Evolutionary conservation across 2,329 filamentous ascomycete species (phyloP), one percentile per base, ranked within the genome.

Genomic region (Sporothrix luriei): DNA sequence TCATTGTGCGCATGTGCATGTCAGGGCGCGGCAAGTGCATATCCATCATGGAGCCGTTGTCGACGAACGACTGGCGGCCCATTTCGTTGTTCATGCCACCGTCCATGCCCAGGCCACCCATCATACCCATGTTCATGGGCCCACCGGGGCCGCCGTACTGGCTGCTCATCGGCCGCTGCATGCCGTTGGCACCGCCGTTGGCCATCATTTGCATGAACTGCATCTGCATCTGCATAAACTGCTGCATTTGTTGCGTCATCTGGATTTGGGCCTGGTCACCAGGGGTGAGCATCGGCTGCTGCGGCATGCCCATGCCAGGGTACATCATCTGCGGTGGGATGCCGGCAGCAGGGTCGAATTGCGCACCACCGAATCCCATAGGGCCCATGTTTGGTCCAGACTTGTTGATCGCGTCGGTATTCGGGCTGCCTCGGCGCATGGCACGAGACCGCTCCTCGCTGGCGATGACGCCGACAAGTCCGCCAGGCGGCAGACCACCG

Each of bases 171-270:
- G 71, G 71, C 19, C 71, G 74, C 71, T 75, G 74, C 74, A 70
- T 73, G 65, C 73, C 75, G 69, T 72, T 76, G 67, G 33, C 70
- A 66, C 71, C 74, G 40, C 72, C 73, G 71, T 81, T 81, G 14
- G 77, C 83, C 85, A 92, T 91, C 87, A 93, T 90, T 75, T 94
- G 91, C 90, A 96, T 94, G 80, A 93, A 93, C 77, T 96, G 91
- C 90, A 96, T 94, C 78, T 97, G 93, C 90, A 95, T 93, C 77
- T 93, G 90, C 91, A 94, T 93, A 80, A 94, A 93, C 75, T 92
- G 90, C 69, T 87, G 86, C 91, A 94, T 94, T 76, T 94, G 91
- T 76, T 93, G 90, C 7, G 87, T 90, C 84, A 95, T 90, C 74
- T 94, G 89, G 54, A 94, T 84, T 75, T 94, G 91, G 38, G 89